phyloP scores from a whole-genome alignment of 495 filamentous ascomycete genomes.

The Podospora fimiseda region DNA sequence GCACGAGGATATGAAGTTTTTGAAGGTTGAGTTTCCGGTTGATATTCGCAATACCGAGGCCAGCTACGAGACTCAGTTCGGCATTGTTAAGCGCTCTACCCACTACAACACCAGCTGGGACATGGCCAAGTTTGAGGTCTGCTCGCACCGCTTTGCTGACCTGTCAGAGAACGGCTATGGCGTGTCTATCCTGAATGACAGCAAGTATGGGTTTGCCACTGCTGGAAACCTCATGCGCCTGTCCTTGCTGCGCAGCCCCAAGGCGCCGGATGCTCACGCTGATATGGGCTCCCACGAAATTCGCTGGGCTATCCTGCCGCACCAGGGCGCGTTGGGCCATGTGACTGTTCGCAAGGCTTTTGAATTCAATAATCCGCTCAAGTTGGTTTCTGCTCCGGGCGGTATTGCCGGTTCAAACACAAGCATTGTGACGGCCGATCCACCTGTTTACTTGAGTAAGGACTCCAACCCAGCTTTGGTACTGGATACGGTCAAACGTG shows the following conservation, averaged over 20 bases:
- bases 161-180: constrained; percentile 88
- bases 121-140: constrained; percentile 99
- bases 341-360: constrained; percentile 75
- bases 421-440: constrained; percentile 13
- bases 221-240: constrained; percentile 88
- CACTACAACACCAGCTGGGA: constrained; percentile 98
- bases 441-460: constrained; percentile 50
- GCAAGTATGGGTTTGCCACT: constrained; percentile 95
- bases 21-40: constrained; percentile 98
- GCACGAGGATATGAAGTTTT: constrained; percentile 93
- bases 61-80: constrained; percentile 93
- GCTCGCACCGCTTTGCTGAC: constrained; percentile 97
- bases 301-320: constrained; percentile 87
- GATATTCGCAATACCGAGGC: constrained; percentile 88
- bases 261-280: constrained; percentile 90
- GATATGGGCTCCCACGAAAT: constrained; percentile 92
- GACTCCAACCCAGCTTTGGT: constrained; percentile 53
- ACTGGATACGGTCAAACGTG: constrained; percentile 81
- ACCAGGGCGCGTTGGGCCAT: constrained; percentile 60
- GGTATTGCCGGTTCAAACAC: constrained; percentile 31
- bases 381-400: constrained; percentile 36
- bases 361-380: constrained; percentile 83
- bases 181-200: constrained; percentile 90
- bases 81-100: constrained; percentile 78
- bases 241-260: constrained; percentile 83